Conservation (phyloP, 2,329 filamentous ascomycete genomes). For the Teratosphaeria viscida region DNA sequence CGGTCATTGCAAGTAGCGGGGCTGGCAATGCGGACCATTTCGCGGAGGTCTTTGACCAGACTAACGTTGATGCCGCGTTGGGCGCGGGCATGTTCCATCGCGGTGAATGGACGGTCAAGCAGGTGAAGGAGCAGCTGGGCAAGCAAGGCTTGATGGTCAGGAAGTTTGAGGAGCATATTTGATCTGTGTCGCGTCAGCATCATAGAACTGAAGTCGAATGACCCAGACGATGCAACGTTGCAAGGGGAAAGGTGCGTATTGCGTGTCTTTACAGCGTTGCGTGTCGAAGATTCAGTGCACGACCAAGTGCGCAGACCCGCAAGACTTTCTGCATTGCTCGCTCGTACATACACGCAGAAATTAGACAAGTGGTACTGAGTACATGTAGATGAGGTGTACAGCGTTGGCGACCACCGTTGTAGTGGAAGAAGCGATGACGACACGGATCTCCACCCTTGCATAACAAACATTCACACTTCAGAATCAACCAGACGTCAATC, state of each 20-base stretch:
- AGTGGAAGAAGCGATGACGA: background rate
- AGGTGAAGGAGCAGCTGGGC: conserved; percentile 78
- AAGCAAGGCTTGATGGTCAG: conserved; percentile 67
- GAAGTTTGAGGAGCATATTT: conserved; percentile 52
- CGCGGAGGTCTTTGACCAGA: conserved; percentile 76
- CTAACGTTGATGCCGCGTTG: conserved; percentile 79
- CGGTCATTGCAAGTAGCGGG: conserved; percentile 89
- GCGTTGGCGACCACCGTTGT: background rate
- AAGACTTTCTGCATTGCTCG: too few species aligned
- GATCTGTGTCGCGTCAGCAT: background rate
- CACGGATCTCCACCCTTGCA: background rate
- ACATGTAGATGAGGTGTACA: background rate
- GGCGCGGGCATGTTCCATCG: conserved; percentile 97
- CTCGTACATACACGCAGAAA: too few species aligned
- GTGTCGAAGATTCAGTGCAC: too few species aligned
- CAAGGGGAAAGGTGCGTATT: background rate
- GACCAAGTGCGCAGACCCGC: too few species aligned
- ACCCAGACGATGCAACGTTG: background rate
- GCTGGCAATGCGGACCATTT: conserved; percentile 85
- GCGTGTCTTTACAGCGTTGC: too few species aligned
- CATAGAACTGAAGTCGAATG: background rate
- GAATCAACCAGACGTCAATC: background rate
- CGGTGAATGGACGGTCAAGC: conserved; percentile 84
- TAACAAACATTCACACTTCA: background rate
- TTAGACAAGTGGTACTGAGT: too few species aligned